Conservation (phyloP, 257 asterid species). For the Nicotiana benthamiana region DNA sequence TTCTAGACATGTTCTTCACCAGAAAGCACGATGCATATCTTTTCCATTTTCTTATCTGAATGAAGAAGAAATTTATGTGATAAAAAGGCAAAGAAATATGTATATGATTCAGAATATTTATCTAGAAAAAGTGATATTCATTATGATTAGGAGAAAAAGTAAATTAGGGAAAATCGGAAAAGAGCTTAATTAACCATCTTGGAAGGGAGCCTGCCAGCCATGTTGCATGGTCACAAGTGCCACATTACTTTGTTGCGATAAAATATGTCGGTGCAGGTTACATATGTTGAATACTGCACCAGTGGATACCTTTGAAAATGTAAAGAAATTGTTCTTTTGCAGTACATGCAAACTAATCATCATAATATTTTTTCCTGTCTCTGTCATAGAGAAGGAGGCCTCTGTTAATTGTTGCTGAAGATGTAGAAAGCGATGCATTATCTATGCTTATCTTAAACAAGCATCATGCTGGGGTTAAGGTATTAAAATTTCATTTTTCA, state of each 20-base stretch:
- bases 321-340: not conserved
- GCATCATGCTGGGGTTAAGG: conserved; percentile 82
- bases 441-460: conserved; percentile 75
- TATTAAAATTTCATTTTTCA: conserved; percentile 3
- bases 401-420: conserved; percentile 83
- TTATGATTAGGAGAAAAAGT: not conserved
- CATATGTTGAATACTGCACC: not conserved
- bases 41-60: not conserved
- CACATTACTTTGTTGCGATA: not conserved
- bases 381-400: conserved; percentile 52
- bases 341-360: not conserved
- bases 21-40: not conserved
- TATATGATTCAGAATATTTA: not conserved
- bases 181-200: not conserved
- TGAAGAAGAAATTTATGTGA: not conserved
- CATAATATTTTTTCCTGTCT: conserved; percentile 8
- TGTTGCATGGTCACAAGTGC: not conserved
- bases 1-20: not conserved
- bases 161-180: not conserved
- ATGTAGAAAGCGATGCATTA: conserved; percentile 67
- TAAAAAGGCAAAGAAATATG: not conserved
- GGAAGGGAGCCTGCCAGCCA: not conserved
- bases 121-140: not conserved
- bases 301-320: not conserved
- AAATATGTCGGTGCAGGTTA: not conserved